Percentiles rank a stretch among this genome's conserved stretches.
Evolutionary conservation across 2,329 filamentous ascomycete genomes (phyloP).

Genomic region (Myotisia sp.): DNA sequence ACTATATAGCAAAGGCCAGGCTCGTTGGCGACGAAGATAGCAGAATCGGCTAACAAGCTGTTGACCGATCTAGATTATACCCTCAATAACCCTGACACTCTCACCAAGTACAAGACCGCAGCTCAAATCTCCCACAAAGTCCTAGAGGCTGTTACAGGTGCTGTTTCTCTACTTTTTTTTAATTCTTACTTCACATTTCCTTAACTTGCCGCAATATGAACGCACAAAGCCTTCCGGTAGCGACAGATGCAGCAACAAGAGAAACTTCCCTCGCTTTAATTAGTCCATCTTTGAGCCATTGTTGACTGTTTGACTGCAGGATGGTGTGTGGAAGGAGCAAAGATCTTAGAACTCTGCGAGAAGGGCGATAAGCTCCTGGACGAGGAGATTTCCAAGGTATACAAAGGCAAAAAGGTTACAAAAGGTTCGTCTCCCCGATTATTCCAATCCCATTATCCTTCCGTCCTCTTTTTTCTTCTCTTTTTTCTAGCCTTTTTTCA

Average conservation of each 20-base stretch:
- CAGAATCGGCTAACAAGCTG: too few relatives aligned
- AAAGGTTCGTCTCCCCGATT: conserved; percentile 53
- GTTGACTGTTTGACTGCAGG: conserved; percentile 26
- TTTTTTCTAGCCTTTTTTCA: conserved; percentile 6
- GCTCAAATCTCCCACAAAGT: conserved; percentile 92
- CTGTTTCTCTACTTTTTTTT: conserved; percentile 12
- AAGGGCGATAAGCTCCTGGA: conserved; percentile 89
- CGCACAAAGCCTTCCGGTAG: too few relatives aligned
- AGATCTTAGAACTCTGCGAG: conserved; percentile 88
- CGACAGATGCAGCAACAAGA: too few relatives aligned
- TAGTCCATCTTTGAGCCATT: not conserved
- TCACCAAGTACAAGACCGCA: conserved; percentile 98
- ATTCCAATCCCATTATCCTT: not conserved
- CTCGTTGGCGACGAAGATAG: not conserved
- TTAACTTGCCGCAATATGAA: too few relatives aligned
- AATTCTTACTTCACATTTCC: not conserved
- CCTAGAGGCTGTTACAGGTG: conserved; percentile 63
- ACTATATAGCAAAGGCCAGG: not conserved
- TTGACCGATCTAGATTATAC: conserved; percentile 73
- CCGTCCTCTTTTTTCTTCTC: conserved; percentile 5
- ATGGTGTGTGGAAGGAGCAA: conserved; percentile 67
- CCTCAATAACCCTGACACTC: conserved; percentile 79
- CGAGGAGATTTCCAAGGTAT: conserved; percentile 88
- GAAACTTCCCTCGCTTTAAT: too few relatives aligned
- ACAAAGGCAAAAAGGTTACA: conserved; percentile 90